Evolutionary conservation across 2,329 filamentous ascomycete genomes (phyloP), one percentile per base, ranked within the genome.

Genomic region (Colletotrichum liriopes): DNA sequence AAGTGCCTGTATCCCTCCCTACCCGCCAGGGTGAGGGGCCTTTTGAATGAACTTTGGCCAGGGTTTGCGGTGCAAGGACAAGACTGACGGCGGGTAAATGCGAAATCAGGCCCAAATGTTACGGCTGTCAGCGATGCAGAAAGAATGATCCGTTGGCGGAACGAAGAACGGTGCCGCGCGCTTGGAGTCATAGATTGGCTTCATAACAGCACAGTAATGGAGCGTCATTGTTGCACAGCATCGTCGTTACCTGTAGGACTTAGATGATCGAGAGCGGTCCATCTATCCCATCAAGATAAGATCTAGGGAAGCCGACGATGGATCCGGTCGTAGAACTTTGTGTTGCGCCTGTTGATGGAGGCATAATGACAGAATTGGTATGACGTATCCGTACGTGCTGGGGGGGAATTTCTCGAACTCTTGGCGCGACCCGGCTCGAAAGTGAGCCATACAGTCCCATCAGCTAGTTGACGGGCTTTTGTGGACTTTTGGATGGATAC

Each of bases 61-160:
- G 23, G 20, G 4, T 20, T 23, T 29, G 23, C 18, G 11, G 37
- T 43, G 29, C 11, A 45, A 37, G 43, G 43, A 35, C 29, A 45
- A 66, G 26, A 32, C 35, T 54, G 43, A 29, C 26, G n/a, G 37
- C 26, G 54, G 52, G 37, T 62, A 8, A 26, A 29, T 39, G 56
- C 29, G 4, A 16, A 37, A 52, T 29, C 16, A 26, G 43, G 35
- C 59, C 43, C n/a, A 45, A 37, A 49, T n/a, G 54, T n/a, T 32
- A 35, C 29, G 29, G 35, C 35, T 43, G 45, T 60, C 55, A 58
- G 20, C 5, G 12, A 49, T 51, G 55, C 43, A 66, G 61, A 32
- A 66, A 32, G 35, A 23, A 41, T 5, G 35, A 9, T 45, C 29
- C 29, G 9, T 35, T 9, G 11, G 12, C 43, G 7, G 29, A n/a